A percentile compares a stretch with the other conserved stretches of the same genome.
These are phyloP conservation scores for Fusarium denticulatum DNA, from an alignment of 2,329 filamentous ascomycete species.

Conservation along the genomic window DNA sequence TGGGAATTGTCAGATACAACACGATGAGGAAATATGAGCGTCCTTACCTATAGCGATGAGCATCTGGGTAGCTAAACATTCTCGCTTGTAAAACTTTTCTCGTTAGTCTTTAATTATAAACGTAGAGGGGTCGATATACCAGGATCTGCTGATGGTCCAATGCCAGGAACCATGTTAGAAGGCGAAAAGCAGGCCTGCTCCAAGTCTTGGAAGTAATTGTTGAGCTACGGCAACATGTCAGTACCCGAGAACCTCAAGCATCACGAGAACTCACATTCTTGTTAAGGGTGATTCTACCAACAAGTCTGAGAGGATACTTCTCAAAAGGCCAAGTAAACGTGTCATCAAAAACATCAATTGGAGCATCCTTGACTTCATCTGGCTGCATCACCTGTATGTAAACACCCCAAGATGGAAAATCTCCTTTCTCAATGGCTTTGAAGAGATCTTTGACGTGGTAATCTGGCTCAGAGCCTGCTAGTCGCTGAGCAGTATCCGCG, in stretches of 20 bases:
- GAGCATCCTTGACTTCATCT: conserved; percentile 68
- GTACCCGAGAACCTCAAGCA: fast-evolving
- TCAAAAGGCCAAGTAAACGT: conserved; percentile 76
- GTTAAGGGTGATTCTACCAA: conserved; percentile 73
- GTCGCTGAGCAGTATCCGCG: conserved; percentile 48
- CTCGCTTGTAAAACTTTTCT: conserved; percentile 62
- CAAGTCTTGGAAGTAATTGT: conserved; percentile 76
- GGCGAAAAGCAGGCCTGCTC: conserved; percentile 76
- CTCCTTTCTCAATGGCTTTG: conserved; percentile 65
- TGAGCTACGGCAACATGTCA: conserved; percentile 12
- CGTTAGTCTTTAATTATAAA: neutral
- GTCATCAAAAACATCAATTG: conserved; percentile 73
- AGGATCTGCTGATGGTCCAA: conserved; percentile 70
- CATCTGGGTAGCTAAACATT: conserved; percentile 70
- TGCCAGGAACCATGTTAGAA: conserved; percentile 71
- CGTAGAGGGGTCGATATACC: fast-evolving
- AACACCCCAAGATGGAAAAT: conserved; percentile 71
- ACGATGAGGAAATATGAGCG: fast-evolving
- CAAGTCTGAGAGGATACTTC: conserved; percentile 67
- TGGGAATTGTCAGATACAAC: conserved; percentile 32
- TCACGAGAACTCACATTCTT: conserved; percentile 56
- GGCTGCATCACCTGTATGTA: conserved; percentile 72
- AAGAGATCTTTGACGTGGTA: conserved; percentile 51
- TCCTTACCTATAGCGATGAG: conserved; percentile 61
- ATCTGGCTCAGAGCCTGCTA: conserved; percentile 61